phyloP scores from a whole-genome alignment of 495 filamentous ascomycete species.

The Penicillium longicatenatum region DNA sequence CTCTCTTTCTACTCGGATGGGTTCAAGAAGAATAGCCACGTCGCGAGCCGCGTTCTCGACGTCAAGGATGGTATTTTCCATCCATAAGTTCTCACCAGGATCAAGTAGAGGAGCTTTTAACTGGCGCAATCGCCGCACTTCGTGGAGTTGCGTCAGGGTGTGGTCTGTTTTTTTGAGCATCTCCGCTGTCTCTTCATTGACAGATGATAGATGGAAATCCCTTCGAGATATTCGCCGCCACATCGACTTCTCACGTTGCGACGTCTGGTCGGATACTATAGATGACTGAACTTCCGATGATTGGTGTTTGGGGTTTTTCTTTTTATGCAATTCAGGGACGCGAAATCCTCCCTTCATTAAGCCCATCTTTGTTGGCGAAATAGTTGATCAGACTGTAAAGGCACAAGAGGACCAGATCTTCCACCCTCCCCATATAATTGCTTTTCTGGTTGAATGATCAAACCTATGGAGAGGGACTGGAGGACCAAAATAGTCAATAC shows the following conservation, averaged over 20 bases:
- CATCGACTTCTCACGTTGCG: not conserved
- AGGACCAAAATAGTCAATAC: no score
- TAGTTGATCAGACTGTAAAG: not conserved
- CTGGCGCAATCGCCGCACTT: conserved; percentile 25
- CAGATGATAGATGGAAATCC: conserved; percentile 6
- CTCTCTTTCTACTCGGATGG: conserved; percentile 17
- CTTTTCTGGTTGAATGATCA: not conserved
- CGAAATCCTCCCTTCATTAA: not conserved
- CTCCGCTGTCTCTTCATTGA: conserved; percentile 27
- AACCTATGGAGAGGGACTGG: no score
- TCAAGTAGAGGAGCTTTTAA: conserved; percentile 17
- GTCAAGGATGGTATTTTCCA: conserved; percentile 25
- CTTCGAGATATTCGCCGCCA: not conserved
- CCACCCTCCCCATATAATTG: not conserved
- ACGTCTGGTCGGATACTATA: not conserved
- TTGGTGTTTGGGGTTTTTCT: not conserved
- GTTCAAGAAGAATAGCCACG: conserved; percentile 24
- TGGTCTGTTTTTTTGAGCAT: conserved; percentile 26
- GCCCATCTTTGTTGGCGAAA: not conserved
- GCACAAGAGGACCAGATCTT: not conserved
- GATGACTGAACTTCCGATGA: not conserved
- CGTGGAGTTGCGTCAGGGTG: conserved; percentile 22
- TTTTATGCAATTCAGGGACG: not conserved
- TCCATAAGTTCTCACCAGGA: conserved; percentile 22
- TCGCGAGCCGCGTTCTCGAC: conserved; percentile 23